A percentile compares a stretch with the other conserved stretches of the same genome.
These are phyloP conservation scores for Casuarina cunninghamiana DNA, from an alignment of 306 rosid genomes.

Conservation along the genomic window DNA sequence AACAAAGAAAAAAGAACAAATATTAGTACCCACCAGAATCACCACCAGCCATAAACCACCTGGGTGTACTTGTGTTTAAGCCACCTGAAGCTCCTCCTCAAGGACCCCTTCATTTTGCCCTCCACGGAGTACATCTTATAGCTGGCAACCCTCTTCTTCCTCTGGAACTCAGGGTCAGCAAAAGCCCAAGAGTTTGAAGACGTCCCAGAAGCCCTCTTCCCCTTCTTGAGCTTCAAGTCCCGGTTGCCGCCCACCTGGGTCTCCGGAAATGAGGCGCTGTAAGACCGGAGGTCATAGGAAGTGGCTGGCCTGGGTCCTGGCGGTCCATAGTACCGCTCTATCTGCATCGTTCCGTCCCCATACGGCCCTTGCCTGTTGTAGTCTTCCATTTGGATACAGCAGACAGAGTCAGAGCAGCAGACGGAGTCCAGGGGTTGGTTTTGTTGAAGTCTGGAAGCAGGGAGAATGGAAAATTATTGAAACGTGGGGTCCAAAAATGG, in stretches of 20 bases:
- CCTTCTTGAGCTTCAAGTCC: slow-evolving; percentile 63
- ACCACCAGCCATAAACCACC: slow-evolving; percentile 74
- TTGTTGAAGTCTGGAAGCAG: not conserved
- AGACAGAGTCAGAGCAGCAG: not conserved
- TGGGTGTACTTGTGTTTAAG: slow-evolving; percentile 71
- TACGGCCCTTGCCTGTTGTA: slow-evolving; percentile 56
- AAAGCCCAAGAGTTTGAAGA: slow-evolving; percentile 54
- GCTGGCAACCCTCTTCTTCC: slow-evolving; percentile 84
- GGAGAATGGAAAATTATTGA: not conserved
- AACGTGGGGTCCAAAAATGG: not conserved
- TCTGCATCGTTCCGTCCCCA: slow-evolving; percentile 61
- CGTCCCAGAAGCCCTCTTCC: slow-evolving; percentile 54
- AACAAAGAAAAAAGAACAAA: not conserved
- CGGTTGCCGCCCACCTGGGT: slow-evolving; percentile 43
- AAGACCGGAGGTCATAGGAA: slow-evolving; percentile 50
- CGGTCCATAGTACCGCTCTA: slow-evolving; percentile 63
- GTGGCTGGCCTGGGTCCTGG: slow-evolving; percentile 40
- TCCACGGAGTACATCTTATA: slow-evolving; percentile 90
- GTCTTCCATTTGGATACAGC: slow-evolving; percentile 55
- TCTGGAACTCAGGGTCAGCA: slow-evolving; percentile 80
- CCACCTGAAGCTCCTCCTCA: slow-evolving; percentile 91
- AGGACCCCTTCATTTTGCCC: slow-evolving; percentile 82
- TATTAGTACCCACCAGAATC: slow-evolving; percentile 4
- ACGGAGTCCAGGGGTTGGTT: not conserved
- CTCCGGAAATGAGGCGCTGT: slow-evolving; percentile 56